These are phyloP conservation scores for Fusarium sp. DNA, from an alignment of 2,329 filamentous ascomycete genomes.

Conservation along the genomic window DNA sequence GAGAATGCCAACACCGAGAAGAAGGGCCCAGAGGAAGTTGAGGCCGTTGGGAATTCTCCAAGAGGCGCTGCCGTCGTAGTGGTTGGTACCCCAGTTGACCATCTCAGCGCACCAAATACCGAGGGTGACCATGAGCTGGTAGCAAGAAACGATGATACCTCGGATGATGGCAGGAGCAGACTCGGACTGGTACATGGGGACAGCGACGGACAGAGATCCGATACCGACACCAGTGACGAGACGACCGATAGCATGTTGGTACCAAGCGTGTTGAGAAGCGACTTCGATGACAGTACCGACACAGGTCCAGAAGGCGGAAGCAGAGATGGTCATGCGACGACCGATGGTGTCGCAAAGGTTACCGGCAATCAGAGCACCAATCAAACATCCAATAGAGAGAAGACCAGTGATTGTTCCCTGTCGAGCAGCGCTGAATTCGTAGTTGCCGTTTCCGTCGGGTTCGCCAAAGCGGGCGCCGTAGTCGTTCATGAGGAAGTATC, in stretches of 20 bases:
- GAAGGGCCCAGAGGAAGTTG: conserved; percentile 65
- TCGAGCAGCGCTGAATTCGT: conserved; percentile 66
- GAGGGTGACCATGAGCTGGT: conserved; percentile 76
- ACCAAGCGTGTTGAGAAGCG: conserved; percentile 66
- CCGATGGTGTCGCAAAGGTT: conserved; percentile 71
- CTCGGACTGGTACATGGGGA: conserved; percentile 77
- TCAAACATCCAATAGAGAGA: conserved; percentile 68
- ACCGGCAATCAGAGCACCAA: conserved; percentile 68
- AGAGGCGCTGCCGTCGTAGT: conserved; percentile 57
- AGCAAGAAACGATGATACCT: conserved; percentile 70
- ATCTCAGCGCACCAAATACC: conserved; percentile 71
- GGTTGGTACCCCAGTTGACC: conserved; percentile 70
- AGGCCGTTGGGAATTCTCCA: conserved; percentile 73
- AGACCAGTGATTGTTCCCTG: conserved; percentile 72
- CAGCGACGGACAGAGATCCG: conserved; percentile 71
- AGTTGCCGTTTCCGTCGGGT: conserved; percentile 51
- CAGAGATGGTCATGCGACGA: conserved; percentile 70
- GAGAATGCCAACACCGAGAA: conserved; percentile 62
- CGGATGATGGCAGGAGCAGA: conserved; percentile 72
- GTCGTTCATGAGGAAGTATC: conserved; percentile 70
- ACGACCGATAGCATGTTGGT: conserved; percentile 72
- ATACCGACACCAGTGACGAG: conserved; percentile 75
- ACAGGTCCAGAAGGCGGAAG: conserved; percentile 70
- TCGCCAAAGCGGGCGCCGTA: conserved; percentile 66
- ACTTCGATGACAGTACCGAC: conserved; percentile 74